Base-by-base conservation (phyloP, 805 yeast genomes). In the Ogataea trehalophila region DNA sequence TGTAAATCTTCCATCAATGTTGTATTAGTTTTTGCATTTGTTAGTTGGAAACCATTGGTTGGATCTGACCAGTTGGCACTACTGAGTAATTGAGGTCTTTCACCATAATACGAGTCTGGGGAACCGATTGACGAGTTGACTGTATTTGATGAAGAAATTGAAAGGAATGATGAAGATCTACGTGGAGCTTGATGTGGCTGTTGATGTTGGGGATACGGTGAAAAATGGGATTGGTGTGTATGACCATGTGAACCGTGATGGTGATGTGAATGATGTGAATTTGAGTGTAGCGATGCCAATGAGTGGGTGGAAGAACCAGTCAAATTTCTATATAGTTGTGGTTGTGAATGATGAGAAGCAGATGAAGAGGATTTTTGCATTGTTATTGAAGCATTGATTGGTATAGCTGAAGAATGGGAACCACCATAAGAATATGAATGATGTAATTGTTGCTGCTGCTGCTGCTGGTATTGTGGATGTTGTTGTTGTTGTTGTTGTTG, bases 1-100 rank as follows among this genome's bases (percentile, higher is more conserved):
- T 65, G 63, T 15, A 64, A 44, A 41, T 64, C 70, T 39, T 62
- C 67, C 65, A 63, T 63, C 16, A 65, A 44, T 1, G 70, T 64
- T 13, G 68, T 59, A 46, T 66, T 64, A 2, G 69, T 65, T 44
- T 63, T 64, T 2, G 67, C 46, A 39, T 63, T 66, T 1, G 65
- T 53, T 31, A 65, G 45, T 38, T 53, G 59, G 41, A 59, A 59
- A 2, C 60, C 62, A 35, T 52, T 57, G 33, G 57, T 40, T 13
- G 64, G 55, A 23, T 54, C 63, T 1, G 58, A 43, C 1, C 60
- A 56, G 38, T 54, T 54, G 23, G 53, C 53, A 11, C 58, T 59
- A 8, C 58, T 59, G 11, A 60, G 31, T 34, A 59, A 40, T 29
- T 63, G 58, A 13, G 68, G 69, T 29, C 55, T 46, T 22, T 63